Percentiles rank a stretch among this genome's conserved stretches.
Conservation (phyloP, 169 alveolate genomes). For the Plasmodium gonderi region DNA sequence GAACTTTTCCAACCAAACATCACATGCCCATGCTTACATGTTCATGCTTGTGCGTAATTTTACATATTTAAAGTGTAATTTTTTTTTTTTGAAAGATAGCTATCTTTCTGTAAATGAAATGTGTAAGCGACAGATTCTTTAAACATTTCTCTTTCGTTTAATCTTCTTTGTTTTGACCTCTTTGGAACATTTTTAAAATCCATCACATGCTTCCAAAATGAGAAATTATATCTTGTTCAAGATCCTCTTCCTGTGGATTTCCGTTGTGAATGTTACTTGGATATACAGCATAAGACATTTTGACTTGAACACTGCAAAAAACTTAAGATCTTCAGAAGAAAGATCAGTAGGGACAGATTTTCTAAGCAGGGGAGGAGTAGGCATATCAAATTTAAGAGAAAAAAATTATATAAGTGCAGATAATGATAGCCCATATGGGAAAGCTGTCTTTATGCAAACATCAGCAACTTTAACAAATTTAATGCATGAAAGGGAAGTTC, state of each 20-base stretch:
- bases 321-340: background rate
- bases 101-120: background rate
- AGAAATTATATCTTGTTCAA: background rate
- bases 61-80: background rate
- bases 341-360: background rate
- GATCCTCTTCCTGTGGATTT: background rate
- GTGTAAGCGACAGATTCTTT: background rate
- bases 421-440: background rate
- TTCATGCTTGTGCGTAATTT: background rate
- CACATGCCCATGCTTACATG: background rate
- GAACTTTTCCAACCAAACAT: background rate
- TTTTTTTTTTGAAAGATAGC: background rate
- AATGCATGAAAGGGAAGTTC: conserved; percentile 39
- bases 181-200: background rate
- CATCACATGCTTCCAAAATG: background rate
- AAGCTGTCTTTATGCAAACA: conserved; percentile 29
- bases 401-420: background rate
- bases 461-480: conserved; percentile 28
- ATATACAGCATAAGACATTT: background rate
- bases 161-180: background rate
- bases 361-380: background rate
- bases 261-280: background rate
- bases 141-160: background rate
- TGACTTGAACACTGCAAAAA: background rate
- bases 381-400: background rate